These are phyloP conservation scores for Dendrobium officinale DNA, from an alignment of 106 monocot genomes.

Conservation along the genomic window DNA sequence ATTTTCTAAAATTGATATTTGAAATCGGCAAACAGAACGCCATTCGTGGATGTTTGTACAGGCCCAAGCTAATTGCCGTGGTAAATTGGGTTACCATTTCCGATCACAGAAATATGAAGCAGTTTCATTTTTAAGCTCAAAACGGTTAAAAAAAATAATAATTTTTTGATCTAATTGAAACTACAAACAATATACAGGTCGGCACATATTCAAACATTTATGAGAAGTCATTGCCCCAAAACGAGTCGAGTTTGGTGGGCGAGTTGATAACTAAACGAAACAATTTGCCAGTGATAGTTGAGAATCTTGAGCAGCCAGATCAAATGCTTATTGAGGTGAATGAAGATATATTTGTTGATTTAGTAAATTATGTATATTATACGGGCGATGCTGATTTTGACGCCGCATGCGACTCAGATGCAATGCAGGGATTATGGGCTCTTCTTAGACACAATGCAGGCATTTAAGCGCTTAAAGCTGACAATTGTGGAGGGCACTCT, in stretches of 20 bases:
- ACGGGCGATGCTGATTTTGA: not conserved
- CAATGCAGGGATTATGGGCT: conserved; percentile 55
- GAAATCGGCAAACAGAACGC: no score
- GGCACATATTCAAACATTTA: conserved; percentile 6
- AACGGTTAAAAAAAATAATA: not conserved
- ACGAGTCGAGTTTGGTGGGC: not conserved
- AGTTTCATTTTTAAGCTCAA: no score
- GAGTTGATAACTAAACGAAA: conserved; percentile 24
- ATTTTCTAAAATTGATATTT: no score
- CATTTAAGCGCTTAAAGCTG: conserved; percentile 46
- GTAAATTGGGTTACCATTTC: no score
- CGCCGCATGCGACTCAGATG: conserved; percentile 26
- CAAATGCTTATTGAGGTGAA: conserved; percentile 81
- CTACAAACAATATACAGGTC: not conserved
- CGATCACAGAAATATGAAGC: no score
- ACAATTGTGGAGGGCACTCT: conserved; percentile 53
- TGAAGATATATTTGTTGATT: not conserved
- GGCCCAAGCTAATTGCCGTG: no score
- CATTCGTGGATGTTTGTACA: no score
- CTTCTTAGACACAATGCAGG: conserved; percentile 65
- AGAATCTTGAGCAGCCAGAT: conserved; percentile 59
- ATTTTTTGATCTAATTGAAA: not conserved
- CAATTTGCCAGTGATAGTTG: conserved; percentile 44
- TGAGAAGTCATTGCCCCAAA: no score
- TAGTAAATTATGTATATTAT: not conserved